Evolutionary conservation across 139 green algal species (phyloP).

Genomic region (Monoraphidium neglectum): DNA sequence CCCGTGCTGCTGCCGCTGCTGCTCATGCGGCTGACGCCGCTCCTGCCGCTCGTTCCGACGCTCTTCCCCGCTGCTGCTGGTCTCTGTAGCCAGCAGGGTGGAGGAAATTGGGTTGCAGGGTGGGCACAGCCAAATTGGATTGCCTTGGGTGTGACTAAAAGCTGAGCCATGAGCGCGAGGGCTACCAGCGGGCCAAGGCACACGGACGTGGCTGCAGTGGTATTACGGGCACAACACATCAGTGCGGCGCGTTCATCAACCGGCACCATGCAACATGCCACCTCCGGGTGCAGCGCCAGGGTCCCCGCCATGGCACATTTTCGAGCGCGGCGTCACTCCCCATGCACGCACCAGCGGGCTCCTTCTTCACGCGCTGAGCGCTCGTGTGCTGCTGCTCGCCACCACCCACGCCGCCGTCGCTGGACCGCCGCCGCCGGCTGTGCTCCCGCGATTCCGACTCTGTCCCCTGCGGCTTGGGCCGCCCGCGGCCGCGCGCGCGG

Average conservation of each 20-base stretch:
- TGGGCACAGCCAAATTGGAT: background rate
- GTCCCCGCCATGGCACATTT: no score
- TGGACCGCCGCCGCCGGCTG: slow-evolving; percentile 1
- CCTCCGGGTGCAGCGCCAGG: no score
- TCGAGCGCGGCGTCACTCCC: background rate
- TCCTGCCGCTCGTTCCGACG: background rate
- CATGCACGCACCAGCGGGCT: background rate
- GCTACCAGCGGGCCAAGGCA: no score
- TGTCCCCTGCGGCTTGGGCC: no score
- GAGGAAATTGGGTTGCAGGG: background rate
- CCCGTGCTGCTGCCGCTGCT: background rate
- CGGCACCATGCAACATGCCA: no score
- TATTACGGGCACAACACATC: no score
- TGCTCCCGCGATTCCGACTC: background rate
- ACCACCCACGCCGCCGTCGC: background rate
- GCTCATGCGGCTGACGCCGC: background rate
- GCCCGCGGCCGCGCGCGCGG: no score
- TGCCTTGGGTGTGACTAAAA: no score
- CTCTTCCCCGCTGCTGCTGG: background rate
- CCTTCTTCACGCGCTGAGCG: background rate
- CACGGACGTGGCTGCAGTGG: no score
- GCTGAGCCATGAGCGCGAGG: no score
- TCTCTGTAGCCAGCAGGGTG: background rate
- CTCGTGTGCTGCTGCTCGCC: background rate
- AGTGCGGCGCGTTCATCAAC: no score